These are phyloP conservation scores for Wickerhamomyces alni DNA, from an alignment of 805 yeast genomes.

Conservation along the genomic window DNA sequence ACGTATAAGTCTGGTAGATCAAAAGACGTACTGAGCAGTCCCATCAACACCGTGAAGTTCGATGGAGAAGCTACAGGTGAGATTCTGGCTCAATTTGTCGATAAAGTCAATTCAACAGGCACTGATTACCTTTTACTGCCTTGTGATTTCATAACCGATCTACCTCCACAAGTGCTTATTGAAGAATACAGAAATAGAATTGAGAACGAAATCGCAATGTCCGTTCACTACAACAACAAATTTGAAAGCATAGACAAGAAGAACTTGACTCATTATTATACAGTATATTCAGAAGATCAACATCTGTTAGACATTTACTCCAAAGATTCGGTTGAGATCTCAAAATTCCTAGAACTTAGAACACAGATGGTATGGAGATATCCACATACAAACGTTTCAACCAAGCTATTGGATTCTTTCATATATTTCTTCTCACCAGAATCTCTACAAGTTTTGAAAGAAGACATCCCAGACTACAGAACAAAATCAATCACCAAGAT, in stretches of 20 bases:
- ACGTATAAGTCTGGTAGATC: conserved; percentile 38
- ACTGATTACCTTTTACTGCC: conserved; percentile 77
- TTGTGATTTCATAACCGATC: conserved; percentile 88
- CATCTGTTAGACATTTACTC: conserved; percentile 69
- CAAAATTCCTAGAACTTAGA: conserved; percentile 69
- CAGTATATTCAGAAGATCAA: conserved; percentile 49
- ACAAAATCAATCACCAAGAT: conserved; percentile 55
- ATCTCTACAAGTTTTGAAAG: conserved; percentile 44
- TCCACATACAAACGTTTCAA: conserved; percentile 73
- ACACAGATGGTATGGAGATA: conserved; percentile 87
- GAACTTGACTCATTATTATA: conserved; percentile 58
- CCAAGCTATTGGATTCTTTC: conserved; percentile 66
- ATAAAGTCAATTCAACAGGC: conserved; percentile 23
- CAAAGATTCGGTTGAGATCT: conserved; percentile 59
- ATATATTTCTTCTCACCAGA: conserved; percentile 59
- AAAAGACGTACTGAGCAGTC: conserved; percentile 24
- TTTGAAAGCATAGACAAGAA: conserved; percentile 79
- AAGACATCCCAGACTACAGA: conserved; percentile 23
- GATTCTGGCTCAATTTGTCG: conserved; percentile 44
- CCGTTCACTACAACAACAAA: conserved; percentile 68
- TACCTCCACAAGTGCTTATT: conserved; percentile 83
- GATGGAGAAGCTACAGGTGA: conserved; percentile 58
- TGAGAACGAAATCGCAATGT: conserved; percentile 62
- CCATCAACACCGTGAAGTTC: conserved; percentile 36
- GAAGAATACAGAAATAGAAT: conserved; percentile 76